phyloP scores from a whole-genome alignment of 2,329 filamentous ascomycete genomes.

The Fusarium agapanthi region DNA sequence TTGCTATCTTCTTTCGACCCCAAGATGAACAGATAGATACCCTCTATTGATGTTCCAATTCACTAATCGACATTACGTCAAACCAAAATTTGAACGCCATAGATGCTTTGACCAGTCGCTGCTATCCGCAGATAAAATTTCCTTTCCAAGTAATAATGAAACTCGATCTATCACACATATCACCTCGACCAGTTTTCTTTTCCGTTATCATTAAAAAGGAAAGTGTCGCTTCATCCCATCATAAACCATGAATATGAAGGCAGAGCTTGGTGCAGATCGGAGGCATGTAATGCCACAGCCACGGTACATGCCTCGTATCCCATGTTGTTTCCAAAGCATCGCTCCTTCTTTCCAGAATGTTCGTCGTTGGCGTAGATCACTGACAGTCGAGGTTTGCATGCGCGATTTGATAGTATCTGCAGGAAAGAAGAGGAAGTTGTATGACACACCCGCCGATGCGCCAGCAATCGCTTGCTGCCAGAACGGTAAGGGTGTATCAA shows the following conservation, averaged over 20 bases:
- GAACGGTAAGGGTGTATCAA: constrained; percentile 70
- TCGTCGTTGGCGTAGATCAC: constrained; percentile 61
- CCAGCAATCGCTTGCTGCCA: constrained; percentile 90
- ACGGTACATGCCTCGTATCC: constrained; percentile 85
- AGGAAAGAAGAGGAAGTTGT: constrained; percentile 97
- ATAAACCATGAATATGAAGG: constrained; percentile 96
- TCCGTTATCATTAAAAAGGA: constrained; percentile 50
- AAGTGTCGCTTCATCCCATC: constrained; percentile 82
- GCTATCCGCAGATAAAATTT: constrained; percentile 1
- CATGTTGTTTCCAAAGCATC: constrained; percentile 82
- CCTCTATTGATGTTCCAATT: constrained; percentile 12
- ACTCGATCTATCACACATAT: neutral
- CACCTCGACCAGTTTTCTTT: neutral
- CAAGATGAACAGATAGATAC: neutral
- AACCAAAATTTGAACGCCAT: constrained; percentile 30
- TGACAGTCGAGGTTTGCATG: constrained; percentile 88
- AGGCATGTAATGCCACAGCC: constrained; percentile 94
- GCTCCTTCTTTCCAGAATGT: constrained; percentile 78
- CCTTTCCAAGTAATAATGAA: constrained; percentile 2
- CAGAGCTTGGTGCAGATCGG: constrained; percentile 91
- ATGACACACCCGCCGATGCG: constrained; percentile 87
- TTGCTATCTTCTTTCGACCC: neutral
- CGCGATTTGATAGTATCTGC: constrained; percentile 97
- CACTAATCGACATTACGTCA: neutral
- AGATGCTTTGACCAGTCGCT: constrained; percentile 23